These are phyloP conservation scores for Clausena lansium DNA, from an alignment of 345 rosid species.

Conservation along the genomic window DNA sequence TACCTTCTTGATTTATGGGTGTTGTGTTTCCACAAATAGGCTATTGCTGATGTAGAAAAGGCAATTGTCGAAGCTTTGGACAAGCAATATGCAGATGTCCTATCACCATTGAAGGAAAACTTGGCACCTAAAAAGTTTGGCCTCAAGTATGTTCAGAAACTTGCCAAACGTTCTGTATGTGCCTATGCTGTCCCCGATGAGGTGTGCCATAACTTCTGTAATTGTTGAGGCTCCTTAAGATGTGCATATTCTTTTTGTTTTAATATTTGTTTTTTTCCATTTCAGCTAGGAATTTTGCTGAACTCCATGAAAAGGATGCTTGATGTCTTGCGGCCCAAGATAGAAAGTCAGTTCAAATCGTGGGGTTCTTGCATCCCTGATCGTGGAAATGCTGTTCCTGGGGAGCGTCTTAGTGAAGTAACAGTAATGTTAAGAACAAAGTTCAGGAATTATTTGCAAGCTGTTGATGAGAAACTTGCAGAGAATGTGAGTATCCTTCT, in stretches of 20 bases:
- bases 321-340: constrained; percentile 73
- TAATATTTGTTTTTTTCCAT: constrained; percentile 5
- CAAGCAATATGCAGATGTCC: constrained; percentile 88
- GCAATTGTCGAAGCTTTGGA: constrained; percentile 92
- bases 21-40: constrained; percentile 42
- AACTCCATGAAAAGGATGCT: constrained; percentile 98
- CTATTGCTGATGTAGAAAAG: constrained; percentile 92
- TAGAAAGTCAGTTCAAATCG: constrained; percentile 76
- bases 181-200: constrained; percentile 83
- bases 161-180: constrained; percentile 75
- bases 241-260: constrained; percentile 19
- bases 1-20: neutral
- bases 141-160: constrained; percentile 85
- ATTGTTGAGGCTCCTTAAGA: neutral
- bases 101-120: constrained; percentile 90
- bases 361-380: constrained; percentile 96
- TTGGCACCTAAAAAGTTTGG: constrained; percentile 86
- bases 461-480: constrained; percentile 83
- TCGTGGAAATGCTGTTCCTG: constrained; percentile 78
- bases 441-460: constrained; percentile 85
- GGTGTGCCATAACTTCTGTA: constrained; percentile 37
- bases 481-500: constrained; percentile 70
- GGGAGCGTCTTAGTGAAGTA: constrained; percentile 91
- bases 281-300: constrained; percentile 81
- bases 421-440: constrained; percentile 94